Percentiles rank a stretch among this genome's conserved stretches.
These are phyloP conservation scores for Amanita inopinata DNA, from an alignment of 768 basidiomycete genomes.

Conservation along the genomic window DNA sequence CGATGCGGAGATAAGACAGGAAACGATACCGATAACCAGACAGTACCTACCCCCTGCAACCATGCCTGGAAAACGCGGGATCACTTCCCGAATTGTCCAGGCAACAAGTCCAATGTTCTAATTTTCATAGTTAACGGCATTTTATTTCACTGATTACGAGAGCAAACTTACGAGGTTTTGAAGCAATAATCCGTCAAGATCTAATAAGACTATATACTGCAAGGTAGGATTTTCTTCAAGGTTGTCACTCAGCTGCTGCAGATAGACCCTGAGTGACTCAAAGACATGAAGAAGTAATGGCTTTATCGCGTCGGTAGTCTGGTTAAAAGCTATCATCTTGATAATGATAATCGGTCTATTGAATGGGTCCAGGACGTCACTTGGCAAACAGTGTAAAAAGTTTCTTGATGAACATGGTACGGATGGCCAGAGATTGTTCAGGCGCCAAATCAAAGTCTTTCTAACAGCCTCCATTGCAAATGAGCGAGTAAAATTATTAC, in stretches of 20 bases:
- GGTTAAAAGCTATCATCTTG: slow-evolving; percentile 32
- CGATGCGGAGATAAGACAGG: slow-evolving; percentile 10
- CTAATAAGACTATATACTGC: slow-evolving; percentile 62
- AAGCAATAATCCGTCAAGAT: slow-evolving; percentile 46
- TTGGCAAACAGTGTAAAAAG: slow-evolving; percentile 44
- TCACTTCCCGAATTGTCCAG: slow-evolving; percentile 57
- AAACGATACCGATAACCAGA: background rate
- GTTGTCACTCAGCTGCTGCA: slow-evolving; percentile 36
- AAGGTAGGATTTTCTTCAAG: slow-evolving; percentile 31
- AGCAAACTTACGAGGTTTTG: slow-evolving; percentile 43
- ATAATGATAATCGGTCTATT: slow-evolving; percentile 58
- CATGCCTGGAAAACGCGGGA: slow-evolving; percentile 70
- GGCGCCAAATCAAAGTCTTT: slow-evolving; percentile 48
- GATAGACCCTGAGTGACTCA: slow-evolving; percentile 49
- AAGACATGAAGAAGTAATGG: slow-evolving; percentile 35
- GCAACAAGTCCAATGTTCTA: slow-evolving; percentile 53
- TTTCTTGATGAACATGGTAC: slow-evolving; percentile 20
- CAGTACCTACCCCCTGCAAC: slow-evolving; percentile 50
- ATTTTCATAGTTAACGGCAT: slow-evolving; percentile 5
- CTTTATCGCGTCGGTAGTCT: slow-evolving; percentile 28
- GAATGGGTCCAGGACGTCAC: slow-evolving; percentile 44
- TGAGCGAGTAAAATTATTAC: slow-evolving; percentile 55
- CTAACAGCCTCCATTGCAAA: slow-evolving; percentile 52
- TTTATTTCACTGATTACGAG: slow-evolving; percentile 7
- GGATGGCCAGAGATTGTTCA: slow-evolving; percentile 32